phyloP scores from a whole-genome alignment of 768 basidiomycete genomes.

The Guyanaporus albipodus region DNA sequence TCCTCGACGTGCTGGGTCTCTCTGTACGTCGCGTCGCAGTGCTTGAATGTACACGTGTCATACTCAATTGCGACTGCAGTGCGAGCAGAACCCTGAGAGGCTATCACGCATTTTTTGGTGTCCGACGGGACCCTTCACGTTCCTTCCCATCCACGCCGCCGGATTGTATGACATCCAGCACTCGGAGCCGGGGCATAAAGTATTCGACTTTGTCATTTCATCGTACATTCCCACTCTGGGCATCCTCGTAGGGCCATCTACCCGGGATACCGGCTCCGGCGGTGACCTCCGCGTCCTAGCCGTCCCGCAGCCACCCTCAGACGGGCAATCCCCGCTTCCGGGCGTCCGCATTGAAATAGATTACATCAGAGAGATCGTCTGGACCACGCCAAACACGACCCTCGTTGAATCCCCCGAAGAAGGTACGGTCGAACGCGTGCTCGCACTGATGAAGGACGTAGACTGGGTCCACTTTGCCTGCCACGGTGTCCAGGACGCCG shows the following conservation, averaged over 20 bases:
- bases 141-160: neutral
- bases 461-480: slow-evolving; percentile 29
- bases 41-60: neutral
- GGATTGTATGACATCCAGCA: neutral
- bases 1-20: neutral
- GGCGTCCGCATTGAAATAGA: slow-evolving; percentile 13
- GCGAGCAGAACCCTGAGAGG: too few relatives aligned
- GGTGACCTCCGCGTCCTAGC: neutral
- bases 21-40: neutral
- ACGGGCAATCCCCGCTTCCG: slow-evolving; percentile 2
- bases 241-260: slow-evolving; percentile 4
- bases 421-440: neutral
- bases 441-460: neutral
- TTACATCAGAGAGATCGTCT: slow-evolving; percentile 9
- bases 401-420: neutral
- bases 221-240: slow-evolving; percentile 29
- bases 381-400: neutral
- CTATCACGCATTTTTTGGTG: neutral
- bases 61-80: neutral
- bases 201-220: neutral
- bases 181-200: neutral
- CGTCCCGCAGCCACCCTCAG: slow-evolving; percentile 10
- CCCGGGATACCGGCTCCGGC: neutral
- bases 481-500: slow-evolving; percentile 23
- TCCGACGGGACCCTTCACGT: neutral